phyloP scores from a whole-genome alignment of 495 filamentous ascomycete species.

The Annulohypoxylon stygium region DNA sequence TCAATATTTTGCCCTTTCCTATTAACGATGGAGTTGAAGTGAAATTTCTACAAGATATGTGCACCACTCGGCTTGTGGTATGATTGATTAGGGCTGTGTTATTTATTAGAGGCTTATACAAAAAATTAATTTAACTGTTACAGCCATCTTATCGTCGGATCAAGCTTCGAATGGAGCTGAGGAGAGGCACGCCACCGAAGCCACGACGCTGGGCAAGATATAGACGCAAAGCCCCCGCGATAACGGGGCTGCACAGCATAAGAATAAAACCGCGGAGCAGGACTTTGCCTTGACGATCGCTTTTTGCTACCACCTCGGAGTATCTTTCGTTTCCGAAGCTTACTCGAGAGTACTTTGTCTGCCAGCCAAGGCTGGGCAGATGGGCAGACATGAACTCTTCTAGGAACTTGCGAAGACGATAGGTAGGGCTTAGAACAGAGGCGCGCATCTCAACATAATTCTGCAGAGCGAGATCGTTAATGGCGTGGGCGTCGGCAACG shows the following conservation, averaged over 20 bases:
- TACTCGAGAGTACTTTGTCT: conserved; percentile 92
- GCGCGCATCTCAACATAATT: conserved; percentile 96
- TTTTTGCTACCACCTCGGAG: conserved; percentile 78
- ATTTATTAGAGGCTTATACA: not conserved
- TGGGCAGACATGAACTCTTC: conserved; percentile 87
- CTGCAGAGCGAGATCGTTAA: conserved; percentile 90
- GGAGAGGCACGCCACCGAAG: conserved; percentile 15
- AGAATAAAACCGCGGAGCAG: conserved; percentile 57
- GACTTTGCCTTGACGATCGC: conserved; percentile 74
- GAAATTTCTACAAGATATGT: not conserved
- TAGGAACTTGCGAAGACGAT: conserved; percentile 82
- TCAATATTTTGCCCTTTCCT: not conserved
- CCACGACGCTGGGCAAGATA: conserved; percentile 41
- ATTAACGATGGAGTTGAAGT: not conserved
- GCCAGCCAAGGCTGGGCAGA: conserved; percentile 82
- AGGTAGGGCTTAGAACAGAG: conserved; percentile 79
- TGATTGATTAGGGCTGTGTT: not conserved
- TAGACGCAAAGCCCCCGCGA: conserved; percentile 43
- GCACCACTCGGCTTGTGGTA: not conserved
- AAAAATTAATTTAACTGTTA: not conserved
- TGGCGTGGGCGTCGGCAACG: conserved; percentile 82
- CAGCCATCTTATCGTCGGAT: not conserved
- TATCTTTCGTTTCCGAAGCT: conserved; percentile 95
- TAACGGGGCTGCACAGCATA: conserved; percentile 50
- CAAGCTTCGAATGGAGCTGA: conserved; percentile 30